Evolutionary conservation across 2,329 filamentous ascomycete species (phyloP).

Genomic region (Dothideomycetes sp.): DNA sequence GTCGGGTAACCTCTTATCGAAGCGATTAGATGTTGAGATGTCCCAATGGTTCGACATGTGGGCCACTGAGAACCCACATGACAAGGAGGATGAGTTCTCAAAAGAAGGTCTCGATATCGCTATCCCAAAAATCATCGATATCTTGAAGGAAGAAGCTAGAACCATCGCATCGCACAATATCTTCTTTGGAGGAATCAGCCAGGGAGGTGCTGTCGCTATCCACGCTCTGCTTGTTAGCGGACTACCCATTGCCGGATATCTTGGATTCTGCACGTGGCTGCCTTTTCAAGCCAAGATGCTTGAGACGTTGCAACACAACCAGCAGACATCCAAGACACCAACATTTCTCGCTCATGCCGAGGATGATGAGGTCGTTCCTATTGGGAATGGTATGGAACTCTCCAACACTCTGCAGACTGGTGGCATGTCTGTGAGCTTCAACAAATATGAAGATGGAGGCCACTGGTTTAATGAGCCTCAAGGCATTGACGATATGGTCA

Average conservation of each 20-base stretch:
- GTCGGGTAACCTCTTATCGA: slow-evolving; percentile 19
- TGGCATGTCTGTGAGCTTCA: slow-evolving; percentile 18
- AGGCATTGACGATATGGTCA: slow-evolving; percentile 19
- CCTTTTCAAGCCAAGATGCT: too few species aligned
- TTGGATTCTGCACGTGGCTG: slow-evolving; percentile 12
- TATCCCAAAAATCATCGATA: not conserved
- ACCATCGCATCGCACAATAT: slow-evolving; percentile 1
- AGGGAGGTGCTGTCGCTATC: slow-evolving; percentile 3
- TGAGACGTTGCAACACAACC: too few species aligned
- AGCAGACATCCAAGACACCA: slow-evolving; percentile 15
- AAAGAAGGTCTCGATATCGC: not conserved
- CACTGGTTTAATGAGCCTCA: slow-evolving; percentile 21
- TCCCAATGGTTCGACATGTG: slow-evolving; percentile 34
- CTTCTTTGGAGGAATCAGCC: slow-evolving; percentile 13
- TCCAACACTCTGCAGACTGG: slow-evolving; percentile 9
- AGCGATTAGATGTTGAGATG: slow-evolving; percentile 22
- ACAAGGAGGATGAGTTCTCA: slow-evolving; percentile 18
- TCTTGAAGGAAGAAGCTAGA: slow-evolving; percentile 1
- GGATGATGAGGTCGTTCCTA: slow-evolving; percentile 18
- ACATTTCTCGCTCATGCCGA: slow-evolving; percentile 18
- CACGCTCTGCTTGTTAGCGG: slow-evolving; percentile 6
- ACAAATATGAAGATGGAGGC: slow-evolving; percentile 16
- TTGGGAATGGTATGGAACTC: slow-evolving; percentile 14
- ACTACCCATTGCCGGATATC: not conserved
- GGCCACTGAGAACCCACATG: slow-evolving; percentile 22